Base-by-base conservation (phyloP, 305 asterid species). In the Fraxinus xanthoxyloides region DNA sequence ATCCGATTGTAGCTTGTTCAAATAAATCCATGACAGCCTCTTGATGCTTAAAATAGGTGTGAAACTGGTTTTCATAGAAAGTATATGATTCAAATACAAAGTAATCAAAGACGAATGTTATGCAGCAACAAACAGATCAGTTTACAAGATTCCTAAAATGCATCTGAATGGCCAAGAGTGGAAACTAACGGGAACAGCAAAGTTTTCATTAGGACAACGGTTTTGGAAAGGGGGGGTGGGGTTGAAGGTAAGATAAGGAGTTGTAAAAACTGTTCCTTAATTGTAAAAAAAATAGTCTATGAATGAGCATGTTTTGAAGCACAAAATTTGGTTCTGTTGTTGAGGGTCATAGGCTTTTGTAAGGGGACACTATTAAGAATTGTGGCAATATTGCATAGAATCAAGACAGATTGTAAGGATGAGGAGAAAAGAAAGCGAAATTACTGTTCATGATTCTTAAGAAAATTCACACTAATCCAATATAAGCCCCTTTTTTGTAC, bases 241-340 rank as follows among this genome's bases (percentile, higher is more conserved):
- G 2, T 7, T 36, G 10, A 36, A 36, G 10, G 54, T 12, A 43
- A 43, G 59, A 15, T 48, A 48, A 48, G 59, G 59, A 48, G 59
- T 48, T 48, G 6, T 48, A 72, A 72, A 59, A 79, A 40, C 30
- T 77, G 63, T 63, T 28, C 76, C 10, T 54, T 35, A 23, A 13
- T 15, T 19, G 65, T 21, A 77, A 51, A 46, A 46, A 35, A 72
- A 1, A 26, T n/a, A 54, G 65, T 54, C 19, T n/a, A n/a, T 54
- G 26, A 80, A 72, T 23, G 76, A 19, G 77, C 81, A 40, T 38
- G 72, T 32, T 24, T 63, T 35, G 65, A 38, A 43, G 69, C 73
- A 38, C 13, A 32, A 10, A 5, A 59, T 70, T 70, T 19, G 51
- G 73, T 79, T 13, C 56, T 77, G 72, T 35, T 59, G 32, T 61